Conservation (phyloP, 768 basidiomycete species). For the Rhizopogon rudus region DNA sequence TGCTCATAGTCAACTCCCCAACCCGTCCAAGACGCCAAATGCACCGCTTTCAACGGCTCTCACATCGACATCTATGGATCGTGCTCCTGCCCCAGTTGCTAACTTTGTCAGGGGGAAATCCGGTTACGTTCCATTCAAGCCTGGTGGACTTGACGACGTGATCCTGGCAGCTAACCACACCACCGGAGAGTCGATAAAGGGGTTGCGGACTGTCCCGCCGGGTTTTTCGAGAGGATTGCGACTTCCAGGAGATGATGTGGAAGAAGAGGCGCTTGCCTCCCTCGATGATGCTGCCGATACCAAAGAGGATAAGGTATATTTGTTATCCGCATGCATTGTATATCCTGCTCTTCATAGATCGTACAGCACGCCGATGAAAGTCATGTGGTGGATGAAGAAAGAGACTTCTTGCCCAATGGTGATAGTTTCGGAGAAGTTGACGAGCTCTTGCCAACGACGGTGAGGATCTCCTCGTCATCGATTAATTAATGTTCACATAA, state of each 20-base stretch:
- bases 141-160: constrained; percentile 83
- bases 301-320: constrained; percentile 13
- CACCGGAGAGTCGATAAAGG: constrained; percentile 33
- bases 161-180: constrained; percentile 26
- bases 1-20: neutral
- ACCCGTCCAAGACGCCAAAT: constrained; percentile 44
- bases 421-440: constrained; percentile 55
- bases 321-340: constrained; percentile 1
- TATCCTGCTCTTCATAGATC: constrained; percentile 20
- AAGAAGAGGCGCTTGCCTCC: constrained; percentile 37
- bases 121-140: constrained; percentile 88
- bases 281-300: constrained; percentile 17
- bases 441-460: constrained; percentile 66
- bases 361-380: constrained; percentile 14
- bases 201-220: constrained; percentile 69
- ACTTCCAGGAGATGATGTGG: constrained; percentile 52
- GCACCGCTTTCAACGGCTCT: constrained; percentile 59
- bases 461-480: constrained; percentile 14
- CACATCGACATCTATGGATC: constrained; percentile 80
- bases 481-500: neutral
- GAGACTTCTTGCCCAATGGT: constrained; percentile 11
- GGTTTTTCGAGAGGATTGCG: constrained; percentile 79
- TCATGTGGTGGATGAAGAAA: constrained; percentile 15
- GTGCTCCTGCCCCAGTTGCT: constrained; percentile 73
- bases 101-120: constrained; percentile 94